phyloP scores from a whole-genome alignment of 1,284 basidiomycete species.

The Ganoderma leucocontextum region DNA sequence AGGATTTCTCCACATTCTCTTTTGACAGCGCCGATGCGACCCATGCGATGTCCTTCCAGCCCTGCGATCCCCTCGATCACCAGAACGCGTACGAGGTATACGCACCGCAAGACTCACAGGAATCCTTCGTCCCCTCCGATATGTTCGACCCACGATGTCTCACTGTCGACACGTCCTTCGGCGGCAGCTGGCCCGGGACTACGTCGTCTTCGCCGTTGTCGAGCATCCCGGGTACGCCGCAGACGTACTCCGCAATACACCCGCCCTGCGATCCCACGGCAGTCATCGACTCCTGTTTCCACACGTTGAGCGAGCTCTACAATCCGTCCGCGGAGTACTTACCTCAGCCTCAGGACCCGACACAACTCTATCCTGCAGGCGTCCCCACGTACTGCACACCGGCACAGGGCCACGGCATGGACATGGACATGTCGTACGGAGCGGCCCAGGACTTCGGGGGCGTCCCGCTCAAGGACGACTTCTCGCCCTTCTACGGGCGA shows the following conservation, averaged over 20 bases:
- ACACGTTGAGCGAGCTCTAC: conserved; percentile 25
- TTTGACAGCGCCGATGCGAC: conserved; percentile 44
- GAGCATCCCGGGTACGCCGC: conserved; percentile 43
- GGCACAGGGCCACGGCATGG: conserved; percentile 11
- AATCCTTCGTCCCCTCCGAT: conserved; percentile 30
- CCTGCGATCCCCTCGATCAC: conserved; percentile 44
- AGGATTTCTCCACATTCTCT: conserved; percentile 59
- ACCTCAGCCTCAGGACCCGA: conserved; percentile 29
- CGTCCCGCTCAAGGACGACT: conserved; percentile 28
- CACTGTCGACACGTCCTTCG: conserved; percentile 41
- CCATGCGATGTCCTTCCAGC: conserved; percentile 36
- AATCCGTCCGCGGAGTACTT: conserved; percentile 33
- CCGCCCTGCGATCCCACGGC: conserved; percentile 28
- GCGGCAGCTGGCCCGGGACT: conserved; percentile 29
- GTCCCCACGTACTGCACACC: conserved; percentile 26
- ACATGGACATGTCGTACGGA: conserved; percentile 31
- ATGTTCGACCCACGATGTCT: conserved; percentile 32
- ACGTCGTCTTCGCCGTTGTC: conserved; percentile 40
- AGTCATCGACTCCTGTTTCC: conserved; percentile 24
- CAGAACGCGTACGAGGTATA: conserved; percentile 29
- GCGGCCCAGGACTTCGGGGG: conserved; percentile 23
- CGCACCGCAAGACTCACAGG: conserved; percentile 26
- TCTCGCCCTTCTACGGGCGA: conserved; percentile 31
- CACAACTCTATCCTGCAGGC: conserved; percentile 20
- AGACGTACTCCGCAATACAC: conserved; percentile 32